Evolutionary conservation across 2,329 filamentous ascomycete species (phyloP).

Genomic region (Periconia sp.): DNA sequence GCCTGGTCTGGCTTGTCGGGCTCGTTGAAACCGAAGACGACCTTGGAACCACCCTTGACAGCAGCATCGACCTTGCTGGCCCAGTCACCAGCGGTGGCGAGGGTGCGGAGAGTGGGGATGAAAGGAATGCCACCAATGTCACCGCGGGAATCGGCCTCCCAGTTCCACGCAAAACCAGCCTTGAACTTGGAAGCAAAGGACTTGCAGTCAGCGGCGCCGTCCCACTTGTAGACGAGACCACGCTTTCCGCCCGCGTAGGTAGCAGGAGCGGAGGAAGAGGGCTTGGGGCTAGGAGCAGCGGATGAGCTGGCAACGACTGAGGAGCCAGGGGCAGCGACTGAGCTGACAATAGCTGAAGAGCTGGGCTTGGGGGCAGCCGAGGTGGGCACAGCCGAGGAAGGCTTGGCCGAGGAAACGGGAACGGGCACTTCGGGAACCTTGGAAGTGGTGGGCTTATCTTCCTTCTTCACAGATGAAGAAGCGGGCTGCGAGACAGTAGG

Average conservation of each 20-base stretch:
- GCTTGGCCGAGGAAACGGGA: slow-evolving; percentile 15
- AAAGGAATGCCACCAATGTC: slow-evolving; percentile 55
- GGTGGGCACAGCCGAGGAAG: no score
- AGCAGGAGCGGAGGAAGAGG: slow-evolving; percentile 22
- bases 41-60: slow-evolving; percentile 33
- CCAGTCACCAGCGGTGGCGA: slow-evolving; percentile 23
- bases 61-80: slow-evolving; percentile 45
- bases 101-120: slow-evolving; percentile 57
- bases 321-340: slow-evolving; percentile 2
- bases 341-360: slow-evolving; percentile 7
- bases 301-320: not conserved
- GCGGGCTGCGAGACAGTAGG: not conserved
- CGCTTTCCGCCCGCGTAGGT: slow-evolving; percentile 56
- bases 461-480: not conserved
- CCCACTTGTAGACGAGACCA: slow-evolving; percentile 64
- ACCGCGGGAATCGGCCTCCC: slow-evolving; percentile 50
- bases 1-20: slow-evolving; percentile 36
- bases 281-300: slow-evolving; percentile 14
- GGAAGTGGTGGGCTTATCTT: not conserved
- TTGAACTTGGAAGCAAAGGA: slow-evolving; percentile 50
- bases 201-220: slow-evolving; percentile 57
- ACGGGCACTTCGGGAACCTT: slow-evolving; percentile 6
- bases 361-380: slow-evolving; percentile 12
- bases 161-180: slow-evolving; percentile 69
- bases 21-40: slow-evolving; percentile 46